These are phyloP conservation scores for Xylaria sp. DNA, from an alignment of 2,329 filamentous ascomycete species.

Conservation along the genomic window DNA sequence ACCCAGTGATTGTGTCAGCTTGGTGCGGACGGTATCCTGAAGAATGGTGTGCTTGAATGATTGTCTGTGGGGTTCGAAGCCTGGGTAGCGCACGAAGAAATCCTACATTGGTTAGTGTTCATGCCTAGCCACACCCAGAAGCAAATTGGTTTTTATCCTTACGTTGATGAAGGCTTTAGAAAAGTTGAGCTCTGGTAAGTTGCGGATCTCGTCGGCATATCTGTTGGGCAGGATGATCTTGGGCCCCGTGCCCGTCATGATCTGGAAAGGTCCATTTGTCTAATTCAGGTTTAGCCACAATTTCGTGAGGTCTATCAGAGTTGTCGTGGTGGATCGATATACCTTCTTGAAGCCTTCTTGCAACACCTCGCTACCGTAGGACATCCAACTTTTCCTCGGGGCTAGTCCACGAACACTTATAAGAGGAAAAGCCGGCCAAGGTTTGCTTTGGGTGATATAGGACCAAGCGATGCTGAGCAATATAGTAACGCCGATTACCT, in stretches of 20 bases:
- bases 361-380: constrained; percentile 43
- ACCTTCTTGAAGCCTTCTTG: constrained; percentile 45
- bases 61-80: constrained; percentile 48
- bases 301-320: background rate
- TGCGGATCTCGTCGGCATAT: constrained; percentile 52
- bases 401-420: constrained; percentile 45
- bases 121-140: no score
- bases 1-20: constrained; percentile 51
- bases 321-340: constrained; percentile 17
- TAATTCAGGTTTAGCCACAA: constrained; percentile 37
- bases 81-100: constrained; percentile 51
- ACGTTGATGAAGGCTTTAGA: constrained; percentile 52
- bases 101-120: constrained; percentile 43
- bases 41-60: constrained; percentile 43
- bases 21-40: constrained; percentile 49
- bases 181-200: constrained; percentile 50
- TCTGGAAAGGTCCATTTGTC: constrained; percentile 50
- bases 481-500: constrained; percentile 45
- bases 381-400: constrained; percentile 48
- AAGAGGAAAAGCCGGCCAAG: constrained; percentile 47
- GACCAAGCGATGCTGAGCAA: constrained; percentile 46
- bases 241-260: constrained; percentile 50
- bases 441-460: constrained; percentile 43
- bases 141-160: background rate
- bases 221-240: constrained; percentile 51